Conservation (phyloP, 805 yeast genomes). For the Candida stauntonica region DNA sequence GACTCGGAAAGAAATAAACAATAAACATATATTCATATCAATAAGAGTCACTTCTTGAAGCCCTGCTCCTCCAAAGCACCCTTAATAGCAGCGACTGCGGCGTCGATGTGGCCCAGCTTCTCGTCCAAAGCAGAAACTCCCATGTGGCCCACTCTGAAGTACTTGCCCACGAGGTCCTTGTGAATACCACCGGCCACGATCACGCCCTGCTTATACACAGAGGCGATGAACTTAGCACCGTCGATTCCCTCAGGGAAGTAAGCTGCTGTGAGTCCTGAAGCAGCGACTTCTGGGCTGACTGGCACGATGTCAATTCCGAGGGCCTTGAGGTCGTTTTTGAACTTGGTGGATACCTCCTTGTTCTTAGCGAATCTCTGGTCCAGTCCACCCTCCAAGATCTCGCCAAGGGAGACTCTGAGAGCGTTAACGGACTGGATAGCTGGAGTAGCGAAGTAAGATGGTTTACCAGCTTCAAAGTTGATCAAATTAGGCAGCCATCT, state of each 20-base stretch:
- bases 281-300: constrained; percentile 53
- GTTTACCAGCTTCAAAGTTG: constrained; percentile 77
- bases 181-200: constrained; percentile 89
- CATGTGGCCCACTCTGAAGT: constrained; percentile 96
- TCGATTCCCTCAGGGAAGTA: constrained; percentile 74
- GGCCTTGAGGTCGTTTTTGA: constrained; percentile 50
- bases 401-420: constrained; percentile 67
- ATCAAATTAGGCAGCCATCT: constrained; percentile 88
- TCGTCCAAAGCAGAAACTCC: constrained; percentile 69
- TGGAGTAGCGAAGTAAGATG: constrained; percentile 95
- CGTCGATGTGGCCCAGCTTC: constrained; percentile 49
- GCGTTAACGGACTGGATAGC: constrained; percentile 85
- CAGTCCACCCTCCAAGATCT: constrained; percentile 54
- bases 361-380: constrained; percentile 63
- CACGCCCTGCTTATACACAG: constrained; percentile 58
- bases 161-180: constrained; percentile 70
- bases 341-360: constrained; percentile 52
- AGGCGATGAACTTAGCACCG: constrained; percentile 59
- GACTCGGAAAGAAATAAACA: not conserved
- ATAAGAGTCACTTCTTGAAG: constrained; percentile 21
- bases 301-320: constrained; percentile 71
- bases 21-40: not conserved
- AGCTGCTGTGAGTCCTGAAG: constrained; percentile 82
- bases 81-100: constrained; percentile 43
- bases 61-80: constrained; percentile 38